Percentiles rank a stretch among this genome's conserved stretches.
These are phyloP conservation scores for Zygotorulaspora florentina DNA, from an alignment of 805 yeast species.

Conservation along the genomic window DNA sequence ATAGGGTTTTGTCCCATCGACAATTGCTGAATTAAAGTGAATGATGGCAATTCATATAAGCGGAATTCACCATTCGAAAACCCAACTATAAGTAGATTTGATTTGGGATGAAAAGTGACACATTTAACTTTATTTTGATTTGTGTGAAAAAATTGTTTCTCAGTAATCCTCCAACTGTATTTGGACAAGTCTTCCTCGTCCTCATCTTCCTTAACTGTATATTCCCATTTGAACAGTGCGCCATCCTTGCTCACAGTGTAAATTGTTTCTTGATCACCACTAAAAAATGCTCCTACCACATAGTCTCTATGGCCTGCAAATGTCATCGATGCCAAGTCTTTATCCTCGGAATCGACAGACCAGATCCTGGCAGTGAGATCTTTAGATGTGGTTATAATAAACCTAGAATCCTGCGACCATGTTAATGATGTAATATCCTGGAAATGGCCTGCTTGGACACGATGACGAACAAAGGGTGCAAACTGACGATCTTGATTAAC, in stretches of 20 bases:
- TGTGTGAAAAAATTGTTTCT: slow-evolving; percentile 69
- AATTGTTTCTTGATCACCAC: slow-evolving; percentile 80
- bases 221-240: slow-evolving; percentile 90
- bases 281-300: slow-evolving; percentile 83
- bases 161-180: slow-evolving; percentile 77
- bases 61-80: slow-evolving; percentile 88
- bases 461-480: slow-evolving; percentile 90
- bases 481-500: slow-evolving; percentile 81
- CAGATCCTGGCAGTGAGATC: slow-evolving; percentile 86
- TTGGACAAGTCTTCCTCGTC: slow-evolving; percentile 40
- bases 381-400: slow-evolving; percentile 78
- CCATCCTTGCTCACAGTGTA: slow-evolving; percentile 94
- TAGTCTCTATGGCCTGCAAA: slow-evolving; percentile 91
- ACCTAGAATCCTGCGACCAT: slow-evolving; percentile 91
- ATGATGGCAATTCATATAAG: slow-evolving; percentile 79
- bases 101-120: slow-evolving; percentile 72
- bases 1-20: slow-evolving; percentile 90
- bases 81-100: slow-evolving; percentile 79
- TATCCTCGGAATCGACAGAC: slow-evolving; percentile 67
- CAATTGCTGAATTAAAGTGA: slow-evolving; percentile 75
- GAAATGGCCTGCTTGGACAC: slow-evolving; percentile 90
- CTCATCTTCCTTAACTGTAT: slow-evolving; percentile 51
- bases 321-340: slow-evolving; percentile 68
- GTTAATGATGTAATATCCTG: slow-evolving; percentile 70
- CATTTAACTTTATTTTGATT: slow-evolving; percentile 64